phyloP scores from a whole-genome alignment of 2,329 filamentous ascomycete species.

The Arthrobotrys entomopaga region DNA sequence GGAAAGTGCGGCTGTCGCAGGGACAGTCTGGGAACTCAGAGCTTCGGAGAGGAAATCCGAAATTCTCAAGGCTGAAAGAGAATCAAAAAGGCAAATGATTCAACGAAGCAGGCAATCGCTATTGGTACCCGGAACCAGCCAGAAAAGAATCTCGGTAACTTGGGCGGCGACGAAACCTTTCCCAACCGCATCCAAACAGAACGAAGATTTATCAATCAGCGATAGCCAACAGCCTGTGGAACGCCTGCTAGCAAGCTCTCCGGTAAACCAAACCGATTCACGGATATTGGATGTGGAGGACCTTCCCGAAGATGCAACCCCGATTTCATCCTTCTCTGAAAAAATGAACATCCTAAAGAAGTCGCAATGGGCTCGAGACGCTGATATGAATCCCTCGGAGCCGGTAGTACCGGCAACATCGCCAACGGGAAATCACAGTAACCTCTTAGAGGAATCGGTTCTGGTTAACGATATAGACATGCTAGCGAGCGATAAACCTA shows the following conservation, averaged over 20 bases:
- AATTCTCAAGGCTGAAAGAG: slow-evolving; percentile 16
- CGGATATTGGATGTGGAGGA: background rate
- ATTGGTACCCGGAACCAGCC: background rate
- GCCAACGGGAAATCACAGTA: background rate
- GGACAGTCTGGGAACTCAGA: slow-evolving; percentile 32
- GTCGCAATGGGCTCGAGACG: background rate
- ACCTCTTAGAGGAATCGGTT: background rate
- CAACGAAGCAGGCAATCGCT: background rate
- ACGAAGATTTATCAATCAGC: slow-evolving; percentile 22
- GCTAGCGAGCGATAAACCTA: background rate
- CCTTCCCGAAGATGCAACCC: background rate
- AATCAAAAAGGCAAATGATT: slow-evolving; percentile 8
- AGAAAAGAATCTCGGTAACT: slow-evolving; percentile 11
- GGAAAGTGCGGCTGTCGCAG: slow-evolving; percentile 21
- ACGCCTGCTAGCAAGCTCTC: background rate
- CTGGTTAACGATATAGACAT: background rate
- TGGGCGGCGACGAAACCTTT: slow-evolving; percentile 18
- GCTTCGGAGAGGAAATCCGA: slow-evolving; percentile 32
- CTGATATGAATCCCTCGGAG: background rate
- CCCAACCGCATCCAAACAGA: slow-evolving; percentile 2
- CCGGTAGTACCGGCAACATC: slow-evolving; percentile 15
- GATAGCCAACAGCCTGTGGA: slow-evolving; percentile 40
- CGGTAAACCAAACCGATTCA: background rate
- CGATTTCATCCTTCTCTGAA: background rate
- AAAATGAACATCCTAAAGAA: background rate